phyloP scores from a whole-genome alignment of 306 rosid genomes.

The Mimosa pudica region DNA sequence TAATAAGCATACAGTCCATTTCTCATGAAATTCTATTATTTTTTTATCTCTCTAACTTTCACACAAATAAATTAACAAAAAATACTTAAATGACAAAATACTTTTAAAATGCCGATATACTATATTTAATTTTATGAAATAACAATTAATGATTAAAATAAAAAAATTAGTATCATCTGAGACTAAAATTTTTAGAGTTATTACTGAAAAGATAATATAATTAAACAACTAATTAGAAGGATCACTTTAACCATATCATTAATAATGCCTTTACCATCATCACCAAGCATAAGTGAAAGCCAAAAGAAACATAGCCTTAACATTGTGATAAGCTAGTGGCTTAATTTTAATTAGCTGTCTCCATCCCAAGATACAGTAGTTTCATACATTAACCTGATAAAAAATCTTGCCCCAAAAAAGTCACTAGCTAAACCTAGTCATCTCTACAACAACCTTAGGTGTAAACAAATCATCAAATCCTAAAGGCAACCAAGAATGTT shows the following conservation, averaged over 20 bases:
- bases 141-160: no score
- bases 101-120: not conserved
- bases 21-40: no score
- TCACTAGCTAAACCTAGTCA: constrained; percentile 1
- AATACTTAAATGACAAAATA: no score
- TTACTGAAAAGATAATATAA: no score
- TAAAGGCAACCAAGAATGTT: not conserved
- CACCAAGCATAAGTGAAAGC: not conserved
- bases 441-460: not conserved
- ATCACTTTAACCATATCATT: not conserved
- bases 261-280: not conserved
- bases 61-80: not conserved
- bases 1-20: no score
- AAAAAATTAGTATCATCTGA: no score
- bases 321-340: not conserved
- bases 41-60: not conserved
- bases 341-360: not conserved
- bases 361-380: not conserved
- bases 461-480: not conserved
- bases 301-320: not conserved
- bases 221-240: no score
- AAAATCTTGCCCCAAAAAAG: not conserved
- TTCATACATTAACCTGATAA: not conserved
- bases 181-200: not conserved
- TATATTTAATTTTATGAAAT: no score